Evolutionary conservation across 2,329 filamentous ascomycete species (phyloP).

Genomic region (Fusarium sp.): DNA sequence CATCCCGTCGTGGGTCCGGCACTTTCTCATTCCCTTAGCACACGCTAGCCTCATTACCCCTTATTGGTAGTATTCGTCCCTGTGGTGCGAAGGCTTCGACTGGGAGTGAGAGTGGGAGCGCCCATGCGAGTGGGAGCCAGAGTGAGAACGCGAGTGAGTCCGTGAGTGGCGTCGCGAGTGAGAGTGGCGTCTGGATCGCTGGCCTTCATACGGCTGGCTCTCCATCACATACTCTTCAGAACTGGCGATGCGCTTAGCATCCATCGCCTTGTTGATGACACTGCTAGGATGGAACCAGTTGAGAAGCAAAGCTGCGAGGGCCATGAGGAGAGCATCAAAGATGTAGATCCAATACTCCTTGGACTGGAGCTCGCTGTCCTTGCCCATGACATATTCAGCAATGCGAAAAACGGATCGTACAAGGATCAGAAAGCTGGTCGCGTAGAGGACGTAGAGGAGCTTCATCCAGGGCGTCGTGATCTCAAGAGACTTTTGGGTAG

Average conservation of each 20-base stretch:
- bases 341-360: constrained; percentile 53
- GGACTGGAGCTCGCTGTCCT: constrained; percentile 47
- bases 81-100: background rate
- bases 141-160: background rate
- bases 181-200: background rate
- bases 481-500: constrained; percentile 28
- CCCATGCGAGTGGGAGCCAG: constrained; percentile 2
- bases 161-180: background rate
- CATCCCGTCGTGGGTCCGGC: background rate
- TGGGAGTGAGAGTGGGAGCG: background rate
- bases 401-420: constrained; percentile 56
- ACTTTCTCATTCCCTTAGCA: background rate
- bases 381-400: constrained; percentile 55
- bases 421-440: constrained; percentile 51
- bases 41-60: background rate
- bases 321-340: constrained; percentile 54
- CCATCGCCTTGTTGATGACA: constrained; percentile 35
- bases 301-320: constrained; percentile 40
- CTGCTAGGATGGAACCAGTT: constrained; percentile 45
- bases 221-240: constrained; percentile 43
- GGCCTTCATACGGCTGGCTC: constrained; percentile 27
- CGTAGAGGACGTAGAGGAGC: constrained; percentile 43
- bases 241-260: constrained; percentile 36
- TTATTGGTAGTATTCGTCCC: constrained; percentile 16
- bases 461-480: constrained; percentile 48